These are phyloP conservation scores for Mikania micrantha DNA, from an alignment of 129 eudicot species.

Conservation along the genomic window DNA sequence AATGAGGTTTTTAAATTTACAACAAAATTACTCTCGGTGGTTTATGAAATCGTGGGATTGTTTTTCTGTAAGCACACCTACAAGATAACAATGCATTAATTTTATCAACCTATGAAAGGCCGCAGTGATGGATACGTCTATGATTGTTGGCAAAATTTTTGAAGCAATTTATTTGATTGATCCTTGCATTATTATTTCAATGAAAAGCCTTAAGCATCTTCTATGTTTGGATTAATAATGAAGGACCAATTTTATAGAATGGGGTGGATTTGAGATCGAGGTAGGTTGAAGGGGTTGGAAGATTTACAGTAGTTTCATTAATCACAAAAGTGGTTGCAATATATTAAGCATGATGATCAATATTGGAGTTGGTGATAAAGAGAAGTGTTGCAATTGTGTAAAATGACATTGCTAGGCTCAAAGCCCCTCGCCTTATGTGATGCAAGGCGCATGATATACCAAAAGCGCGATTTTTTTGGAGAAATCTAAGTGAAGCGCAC, in stretches of 20 bases:
- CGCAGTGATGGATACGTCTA: neutral
- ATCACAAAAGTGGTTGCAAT: neutral
- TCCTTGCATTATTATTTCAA: neutral
- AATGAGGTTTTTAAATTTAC: neutral
- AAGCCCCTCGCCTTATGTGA: too few species aligned
- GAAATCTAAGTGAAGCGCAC: too few species aligned
- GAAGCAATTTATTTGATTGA: neutral
- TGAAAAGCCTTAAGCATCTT: neutral
- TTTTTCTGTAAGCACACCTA: neutral
- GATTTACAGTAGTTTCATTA: neutral
- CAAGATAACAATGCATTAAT: neutral
- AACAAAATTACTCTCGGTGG: neutral
- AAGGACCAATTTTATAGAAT: neutral
- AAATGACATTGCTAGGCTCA: too few species aligned
- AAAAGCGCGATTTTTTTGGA: too few species aligned
- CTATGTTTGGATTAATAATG: neutral
- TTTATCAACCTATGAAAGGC: neutral
- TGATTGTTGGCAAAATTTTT: neutral
- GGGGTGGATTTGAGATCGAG: neutral
- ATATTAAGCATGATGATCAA: neutral
- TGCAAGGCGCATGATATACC: too few species aligned
- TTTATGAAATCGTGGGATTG: neutral
- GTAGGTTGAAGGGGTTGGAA: conserved; percentile 2
- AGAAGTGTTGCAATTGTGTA: neutral
- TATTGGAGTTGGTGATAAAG: neutral